These are phyloP conservation scores for Rhizophora mangle DNA, from an alignment of 345 rosid genomes.

Conservation along the genomic window DNA sequence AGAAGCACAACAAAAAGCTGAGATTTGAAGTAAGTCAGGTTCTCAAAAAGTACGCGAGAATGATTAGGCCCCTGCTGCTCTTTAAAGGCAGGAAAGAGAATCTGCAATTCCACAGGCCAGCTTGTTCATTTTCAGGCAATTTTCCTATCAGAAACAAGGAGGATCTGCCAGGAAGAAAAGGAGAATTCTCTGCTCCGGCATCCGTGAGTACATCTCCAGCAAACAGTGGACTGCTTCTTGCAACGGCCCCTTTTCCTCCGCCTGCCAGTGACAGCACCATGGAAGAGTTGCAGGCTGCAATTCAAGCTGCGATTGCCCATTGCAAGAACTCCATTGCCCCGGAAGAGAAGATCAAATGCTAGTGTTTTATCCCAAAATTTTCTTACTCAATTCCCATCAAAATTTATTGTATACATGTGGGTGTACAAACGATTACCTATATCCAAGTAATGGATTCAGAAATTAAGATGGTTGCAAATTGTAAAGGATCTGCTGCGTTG, in stretches of 20 bases:
- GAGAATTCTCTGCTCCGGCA: constrained; percentile 81
- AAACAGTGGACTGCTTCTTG: constrained; percentile 70
- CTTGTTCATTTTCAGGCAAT: constrained; percentile 51
- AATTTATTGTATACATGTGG: constrained; percentile 1
- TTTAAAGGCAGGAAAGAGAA: constrained; percentile 55
- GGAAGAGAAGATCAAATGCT: constrained; percentile 29
- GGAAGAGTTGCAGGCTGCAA: constrained; percentile 96
- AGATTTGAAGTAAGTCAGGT: constrained; percentile 60
- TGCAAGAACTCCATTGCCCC: constrained; percentile 80
- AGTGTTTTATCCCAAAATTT: background rate
- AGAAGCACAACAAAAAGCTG: constrained; percentile 45
- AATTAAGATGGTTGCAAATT: background rate
- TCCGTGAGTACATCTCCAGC: constrained; percentile 86
- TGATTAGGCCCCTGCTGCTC: constrained; percentile 46
- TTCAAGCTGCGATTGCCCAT: constrained; percentile 96
- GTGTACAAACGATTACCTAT: background rate
- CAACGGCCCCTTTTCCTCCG: constrained; percentile 40
- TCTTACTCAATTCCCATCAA: background rate
- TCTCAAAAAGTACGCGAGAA: constrained; percentile 51
- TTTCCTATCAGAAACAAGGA: constrained; percentile 34
- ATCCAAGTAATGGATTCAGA: background rate
- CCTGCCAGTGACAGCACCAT: constrained; percentile 70
- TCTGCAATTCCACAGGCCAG: constrained; percentile 35
- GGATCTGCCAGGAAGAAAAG: constrained; percentile 47
- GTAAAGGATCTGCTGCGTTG: background rate